Conservation (phyloP, 2,329 filamentous ascomycete species). For the Phaeoacremonium minimum region DNA sequence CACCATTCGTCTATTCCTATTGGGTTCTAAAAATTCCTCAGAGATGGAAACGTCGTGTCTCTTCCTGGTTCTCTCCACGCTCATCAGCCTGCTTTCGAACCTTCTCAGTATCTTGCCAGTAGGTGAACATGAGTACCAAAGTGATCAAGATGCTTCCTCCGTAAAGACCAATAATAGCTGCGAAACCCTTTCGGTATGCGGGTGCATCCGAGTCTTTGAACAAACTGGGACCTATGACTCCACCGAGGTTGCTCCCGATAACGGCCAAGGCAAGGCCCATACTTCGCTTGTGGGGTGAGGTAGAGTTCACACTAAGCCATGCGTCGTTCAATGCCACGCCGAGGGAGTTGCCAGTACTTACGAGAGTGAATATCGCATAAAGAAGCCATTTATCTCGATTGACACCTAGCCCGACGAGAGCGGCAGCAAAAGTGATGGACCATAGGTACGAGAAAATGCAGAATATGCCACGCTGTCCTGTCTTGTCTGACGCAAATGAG, state of each 20-base stretch:
- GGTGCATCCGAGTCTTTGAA: slow-evolving; percentile 9
- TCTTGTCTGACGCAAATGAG: slow-evolving; percentile 9
- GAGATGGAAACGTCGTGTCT: neutral
- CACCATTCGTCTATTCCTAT: no score
- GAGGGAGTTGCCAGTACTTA: slow-evolving; percentile 9
- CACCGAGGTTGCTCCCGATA: slow-evolving; percentile 11
- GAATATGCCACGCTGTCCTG: no score
- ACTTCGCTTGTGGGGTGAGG: slow-evolving; percentile 4
- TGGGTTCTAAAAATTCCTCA: no score
- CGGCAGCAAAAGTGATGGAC: no score
- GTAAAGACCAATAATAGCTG: slow-evolving; percentile 8
- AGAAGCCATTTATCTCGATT: no score
- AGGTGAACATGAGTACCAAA: no score
- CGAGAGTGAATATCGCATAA: slow-evolving; percentile 9
- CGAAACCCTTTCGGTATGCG: slow-evolving; percentile 7
- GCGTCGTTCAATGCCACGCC: slow-evolving; percentile 8
- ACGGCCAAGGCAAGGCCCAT: slow-evolving; percentile 11
- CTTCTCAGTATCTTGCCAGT: no score
- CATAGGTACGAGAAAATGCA: no score
- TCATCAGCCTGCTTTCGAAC: neutral
- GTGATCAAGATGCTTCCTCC: slow-evolving; percentile 11
- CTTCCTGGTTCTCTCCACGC: neutral
- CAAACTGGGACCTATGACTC: slow-evolving; percentile 6
- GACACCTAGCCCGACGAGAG: no score
- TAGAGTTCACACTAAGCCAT: slow-evolving; percentile 10